Base-by-base conservation (phyloP, 306 rosid genomes). In the Purshia tridentata region DNA sequence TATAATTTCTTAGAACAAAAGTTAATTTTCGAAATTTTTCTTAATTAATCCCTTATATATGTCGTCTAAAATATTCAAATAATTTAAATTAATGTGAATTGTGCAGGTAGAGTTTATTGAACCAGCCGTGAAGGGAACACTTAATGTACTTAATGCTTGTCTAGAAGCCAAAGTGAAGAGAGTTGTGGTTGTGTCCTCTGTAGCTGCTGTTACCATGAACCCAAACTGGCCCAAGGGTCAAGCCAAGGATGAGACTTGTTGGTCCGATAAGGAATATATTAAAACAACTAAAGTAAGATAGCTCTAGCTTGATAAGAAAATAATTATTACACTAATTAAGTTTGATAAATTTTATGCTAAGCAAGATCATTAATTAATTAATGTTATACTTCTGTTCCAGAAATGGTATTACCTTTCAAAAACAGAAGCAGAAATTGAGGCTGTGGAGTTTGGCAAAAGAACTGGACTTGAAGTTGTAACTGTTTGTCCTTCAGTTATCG, bases 331-430 rank as follows among this genome's bases (percentile, higher is more conserved):
- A n/a, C n/a, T n/a, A n/a, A n/a, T n/a, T n/a, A n/a, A n/a, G 35
- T 29, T 29, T 29, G 35, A 29, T 1, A 29, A 2, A 29, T 29
- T 29, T 29, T 29, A 29, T 19, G 52, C 29, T 22, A 16, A 9
- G 44, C 50, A 49, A 51, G 6, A 51, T 22, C 8, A n/a, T 40
- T 41, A n/a, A 8, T 18, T 49, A 15, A 9, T 1, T 74, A 42
- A n/a, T 16, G 35, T 29, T 52, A n/a, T 52, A 46, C 20, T 58
- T 48, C 18, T 58, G 48, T 14, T 29, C 42, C 88, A 88, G 90
- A 85, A 85, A 70, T 91, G 94, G 92, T 91, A 91, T 69, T 76
- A 23, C 52, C 83, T 72, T 57, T 71, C 93, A 40, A 91, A 91
- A 83, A 88, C 90, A 16, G 81, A 81, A 77, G 97, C 97, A 39